Conservation (phyloP, 176 grass and related monocot genomes). For the Avena eriantha region DNA sequence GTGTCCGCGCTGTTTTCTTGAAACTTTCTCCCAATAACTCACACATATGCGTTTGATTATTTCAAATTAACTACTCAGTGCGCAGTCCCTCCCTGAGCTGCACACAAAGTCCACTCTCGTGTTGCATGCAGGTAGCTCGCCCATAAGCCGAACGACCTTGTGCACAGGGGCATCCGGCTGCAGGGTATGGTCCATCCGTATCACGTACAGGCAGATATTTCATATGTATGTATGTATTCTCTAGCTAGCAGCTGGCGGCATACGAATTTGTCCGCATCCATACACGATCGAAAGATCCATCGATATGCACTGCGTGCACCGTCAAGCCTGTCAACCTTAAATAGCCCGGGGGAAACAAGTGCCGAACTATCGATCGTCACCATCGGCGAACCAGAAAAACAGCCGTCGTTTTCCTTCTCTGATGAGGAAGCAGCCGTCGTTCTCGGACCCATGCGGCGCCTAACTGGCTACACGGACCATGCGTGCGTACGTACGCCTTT, state of each 20-base stretch:
- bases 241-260: neutral
- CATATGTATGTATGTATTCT: neutral
- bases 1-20: too few species aligned
- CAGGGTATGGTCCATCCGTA: neutral
- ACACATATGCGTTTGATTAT: too few species aligned
- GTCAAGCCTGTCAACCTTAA: neutral
- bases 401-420: neutral
- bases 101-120: neutral
- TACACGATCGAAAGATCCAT: neutral
- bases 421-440: neutral
- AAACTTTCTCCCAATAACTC: too few species aligned
- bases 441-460: neutral
- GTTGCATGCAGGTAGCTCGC: neutral
- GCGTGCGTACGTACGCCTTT: neutral
- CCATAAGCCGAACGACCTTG: neutral
- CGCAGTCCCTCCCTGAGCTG: too few species aligned
- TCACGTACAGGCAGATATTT: neutral
- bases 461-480: neutral
- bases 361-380: neutral
- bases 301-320: neutral
- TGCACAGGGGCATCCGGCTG: neutral
- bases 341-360: neutral
- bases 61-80: too few species aligned
- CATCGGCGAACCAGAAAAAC: neutral
- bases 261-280: neutral